Percentiles rank a stretch among this genome's conserved stretches.
Conservation (phyloP, 257 asterid species). For the Solanum etuberosum region DNA sequence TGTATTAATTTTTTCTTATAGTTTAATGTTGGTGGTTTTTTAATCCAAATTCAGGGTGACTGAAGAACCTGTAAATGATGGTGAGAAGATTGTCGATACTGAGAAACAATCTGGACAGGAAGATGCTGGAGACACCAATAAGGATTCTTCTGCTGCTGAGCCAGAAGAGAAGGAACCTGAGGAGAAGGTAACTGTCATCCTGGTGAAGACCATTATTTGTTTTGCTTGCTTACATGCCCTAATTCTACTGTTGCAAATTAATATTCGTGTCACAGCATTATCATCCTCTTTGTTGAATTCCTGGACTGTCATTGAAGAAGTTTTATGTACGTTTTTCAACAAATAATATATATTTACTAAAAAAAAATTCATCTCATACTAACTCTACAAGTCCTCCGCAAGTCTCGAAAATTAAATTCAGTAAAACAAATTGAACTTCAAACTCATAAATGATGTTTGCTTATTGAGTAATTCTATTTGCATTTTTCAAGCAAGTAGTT, state of each 20-base stretch:
- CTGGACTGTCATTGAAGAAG: not conserved
- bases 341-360: not conserved
- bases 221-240: not conserved
- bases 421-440: not conserved
- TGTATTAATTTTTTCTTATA: not conserved
- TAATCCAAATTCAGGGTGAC: conserved; percentile 21
- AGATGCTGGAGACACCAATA: conserved; percentile 30
- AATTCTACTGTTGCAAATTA: not conserved
- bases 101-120: conserved; percentile 43
- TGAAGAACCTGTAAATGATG: conserved; percentile 33
- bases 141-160: conserved; percentile 32
- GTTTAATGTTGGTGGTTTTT: not conserved
- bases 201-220: not conserved
- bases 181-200: conserved; percentile 33
- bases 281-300: not conserved
- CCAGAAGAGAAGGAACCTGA: conserved; percentile 50
- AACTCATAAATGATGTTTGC: not conserved
- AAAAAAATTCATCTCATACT: not conserved
- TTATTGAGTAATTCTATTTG: not conserved
- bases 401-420: not conserved
- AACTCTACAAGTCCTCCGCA: not conserved
- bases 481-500: not conserved
- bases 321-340: not conserved
- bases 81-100: conserved; percentile 32
- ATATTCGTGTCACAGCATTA: not conserved